Evolutionary conservation across 139 green algal genomes (phyloP), one percentile per base, ranked within the genome.

Genomic region (Spirogloea muscicola): DNA sequence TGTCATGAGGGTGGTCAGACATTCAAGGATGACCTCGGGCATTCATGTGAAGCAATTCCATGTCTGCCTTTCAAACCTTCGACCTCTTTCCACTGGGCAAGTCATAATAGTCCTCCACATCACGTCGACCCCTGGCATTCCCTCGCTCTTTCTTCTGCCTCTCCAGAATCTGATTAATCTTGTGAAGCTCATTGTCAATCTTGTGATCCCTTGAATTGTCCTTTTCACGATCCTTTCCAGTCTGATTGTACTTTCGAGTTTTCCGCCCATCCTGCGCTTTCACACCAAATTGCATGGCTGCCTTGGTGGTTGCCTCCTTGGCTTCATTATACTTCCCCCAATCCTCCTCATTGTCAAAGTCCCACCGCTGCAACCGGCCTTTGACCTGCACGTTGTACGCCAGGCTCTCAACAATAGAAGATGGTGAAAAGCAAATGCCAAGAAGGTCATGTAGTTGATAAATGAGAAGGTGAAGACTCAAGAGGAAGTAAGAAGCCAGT

Each of bases 321-420:
- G 58, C 79, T 39, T 79, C 49, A 58, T 93, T 91, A 78, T 92
- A 86, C 42, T 42, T 46, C 39, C 84, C 67, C 79, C 83, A 93
- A 65, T 93, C 81, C 86, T 93, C 88, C 58, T 92, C 85, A 16
- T 85, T 93, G 0, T 86, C 59, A 58, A 93, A 93, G 75, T 93
- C 86, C 71, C 52, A 80, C 21, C 70, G 68, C 18, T 82, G 77
- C n/a, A 87, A 65, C 40, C 76, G 67, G 25, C 65, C 65, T 46
- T 80, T 80, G 6, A 58, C 59, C 69, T 77, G 65, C 59, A 16
- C n/a, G n/a, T n/a, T n/a, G n/a, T n/a, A n/a, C n/a, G n/a, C n/a
- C n/a, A n/a, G n/a, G n/a, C n/a, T n/a, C n/a, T n/a, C n/a, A n/a
- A n/a, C n/a, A n/a, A n/a, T n/a, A n/a, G n/a, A n/a, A n/a, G n/a